Percentiles rank a stretch among this genome's conserved stretches.
These are phyloP conservation scores for Sabuloglossum arenarium DNA, from an alignment of 495 filamentous ascomycete species.

Conservation along the genomic window DNA sequence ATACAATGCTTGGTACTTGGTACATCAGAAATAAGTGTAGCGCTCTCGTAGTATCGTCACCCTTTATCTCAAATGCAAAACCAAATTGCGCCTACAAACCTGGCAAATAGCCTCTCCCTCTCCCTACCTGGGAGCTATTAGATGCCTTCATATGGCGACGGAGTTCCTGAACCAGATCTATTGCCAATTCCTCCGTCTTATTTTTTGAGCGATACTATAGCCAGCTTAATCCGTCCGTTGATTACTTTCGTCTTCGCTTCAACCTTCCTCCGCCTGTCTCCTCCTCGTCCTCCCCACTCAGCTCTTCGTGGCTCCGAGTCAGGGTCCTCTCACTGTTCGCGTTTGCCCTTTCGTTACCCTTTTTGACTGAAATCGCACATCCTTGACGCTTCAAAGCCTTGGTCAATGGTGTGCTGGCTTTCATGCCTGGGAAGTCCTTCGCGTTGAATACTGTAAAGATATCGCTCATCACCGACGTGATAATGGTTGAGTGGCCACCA, in stretches of 20 bases:
- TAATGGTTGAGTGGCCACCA: conserved; percentile 38
- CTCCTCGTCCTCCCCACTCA: not conserved
- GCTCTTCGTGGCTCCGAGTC: not conserved
- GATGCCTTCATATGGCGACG: not conserved
- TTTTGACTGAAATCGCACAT: conserved; percentile 60
- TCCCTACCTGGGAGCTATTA: not conserved
- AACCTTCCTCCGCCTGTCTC: not conserved
- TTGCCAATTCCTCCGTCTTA: not conserved
- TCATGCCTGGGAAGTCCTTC: conserved; percentile 96
- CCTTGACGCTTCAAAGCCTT: conserved; percentile 53
- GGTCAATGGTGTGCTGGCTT: conserved; percentile 45
- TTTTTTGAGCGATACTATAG: not conserved
- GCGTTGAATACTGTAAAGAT: conserved; percentile 78
- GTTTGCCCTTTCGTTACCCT: conserved; percentile 45
- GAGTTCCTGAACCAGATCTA: not conserved
- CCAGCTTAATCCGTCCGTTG: not conserved
- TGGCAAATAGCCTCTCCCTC: not conserved
- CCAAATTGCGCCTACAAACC: not conserved
- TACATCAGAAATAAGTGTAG: not conserved
- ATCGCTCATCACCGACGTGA: conserved; percentile 50
- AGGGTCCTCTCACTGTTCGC: conserved; percentile 10
- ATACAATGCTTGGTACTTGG: not conserved
- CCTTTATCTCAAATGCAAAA: not conserved
- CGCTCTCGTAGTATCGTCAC: not conserved
- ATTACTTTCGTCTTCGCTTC: not conserved